Percentiles rank a stretch among this genome's conserved stretches.
These are phyloP conservation scores for Purshia tridentata DNA, from an alignment of 306 rosid species.

Conservation along the genomic window DNA sequence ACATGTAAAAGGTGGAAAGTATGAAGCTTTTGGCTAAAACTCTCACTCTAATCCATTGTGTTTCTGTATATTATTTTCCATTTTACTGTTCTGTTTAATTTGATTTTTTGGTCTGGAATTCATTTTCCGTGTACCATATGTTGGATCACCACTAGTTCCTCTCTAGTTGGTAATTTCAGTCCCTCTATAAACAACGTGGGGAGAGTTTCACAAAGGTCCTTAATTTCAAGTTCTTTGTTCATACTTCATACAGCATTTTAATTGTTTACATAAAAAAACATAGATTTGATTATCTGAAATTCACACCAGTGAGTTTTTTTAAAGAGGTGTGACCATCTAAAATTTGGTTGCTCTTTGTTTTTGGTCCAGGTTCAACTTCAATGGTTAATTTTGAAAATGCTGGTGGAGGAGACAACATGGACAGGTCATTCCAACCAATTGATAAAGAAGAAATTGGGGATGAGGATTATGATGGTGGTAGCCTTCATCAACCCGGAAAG, in stretches of 20 bases:
- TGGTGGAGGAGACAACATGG: slow-evolving; percentile 37
- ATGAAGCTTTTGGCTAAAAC: background rate
- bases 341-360: slow-evolving; percentile 1
- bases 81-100: background rate
- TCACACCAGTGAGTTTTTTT: background rate
- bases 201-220: background rate
- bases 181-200: background rate
- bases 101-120: background rate
- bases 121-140: background rate
- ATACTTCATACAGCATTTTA: no score
- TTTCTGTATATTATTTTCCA: background rate
- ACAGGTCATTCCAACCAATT: slow-evolving; percentile 40
- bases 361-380: slow-evolving; percentile 57
- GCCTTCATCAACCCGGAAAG: slow-evolving; percentile 64
- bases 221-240: no score
- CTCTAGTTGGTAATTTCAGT: background rate
- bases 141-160: background rate
- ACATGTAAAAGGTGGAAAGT: background rate
- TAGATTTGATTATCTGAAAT: background rate
- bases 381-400: slow-evolving; percentile 58
- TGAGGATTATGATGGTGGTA: slow-evolving; percentile 55
- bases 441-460: slow-evolving; percentile 56
- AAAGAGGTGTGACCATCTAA: background rate
- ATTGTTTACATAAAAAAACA: no score
- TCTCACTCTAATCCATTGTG: background rate